phyloP scores from a whole-genome alignment of 495 filamentous ascomycete genomes.

The Aspergillus avenaceus region DNA sequence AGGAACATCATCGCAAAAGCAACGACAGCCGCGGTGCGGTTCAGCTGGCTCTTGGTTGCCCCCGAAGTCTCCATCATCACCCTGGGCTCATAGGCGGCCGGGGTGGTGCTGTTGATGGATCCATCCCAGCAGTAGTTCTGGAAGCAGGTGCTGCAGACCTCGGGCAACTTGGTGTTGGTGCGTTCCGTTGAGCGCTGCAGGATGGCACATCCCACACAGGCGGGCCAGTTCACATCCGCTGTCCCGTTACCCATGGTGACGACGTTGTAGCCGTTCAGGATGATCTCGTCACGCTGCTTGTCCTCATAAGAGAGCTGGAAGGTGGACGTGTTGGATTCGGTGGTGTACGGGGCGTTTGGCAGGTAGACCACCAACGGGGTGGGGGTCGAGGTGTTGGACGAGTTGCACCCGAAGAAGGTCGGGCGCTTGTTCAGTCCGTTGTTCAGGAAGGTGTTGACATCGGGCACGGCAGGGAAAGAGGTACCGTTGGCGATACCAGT shows the following conservation, averaged over 20 bases:
- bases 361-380: conserved; percentile 77
- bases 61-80: not conserved
- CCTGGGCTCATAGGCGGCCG: conserved; percentile 15
- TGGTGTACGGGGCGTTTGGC: conserved; percentile 74
- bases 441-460: conserved; percentile 79
- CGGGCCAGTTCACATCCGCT: conserved; percentile 62
- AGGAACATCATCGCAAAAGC: conserved; percentile 15
- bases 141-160: conserved; percentile 68
- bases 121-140: conserved; percentile 82
- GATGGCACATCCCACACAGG: conserved; percentile 80
- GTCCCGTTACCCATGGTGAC: conserved; percentile 77
- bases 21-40: conserved; percentile 4
- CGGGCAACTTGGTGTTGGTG: conserved; percentile 55
- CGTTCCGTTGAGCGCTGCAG: conserved; percentile 62
- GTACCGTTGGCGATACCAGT: conserved; percentile 69
- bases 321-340: conserved; percentile 67
- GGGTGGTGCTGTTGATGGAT: conserved; percentile 43
- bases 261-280: conserved; percentile 76
- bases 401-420: conserved; percentile 88
- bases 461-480: conserved; percentile 73
- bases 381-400: conserved; percentile 44
- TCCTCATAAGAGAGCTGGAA: conserved; percentile 57
- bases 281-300: conserved; percentile 64
- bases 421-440: conserved; percentile 75
- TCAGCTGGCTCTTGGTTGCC: not conserved